Evolutionary conservation across 495 filamentous ascomycete genomes (phyloP), one percentile per base, ranked within the genome.

Genomic region (Aspergillus mulundensis): DNA sequence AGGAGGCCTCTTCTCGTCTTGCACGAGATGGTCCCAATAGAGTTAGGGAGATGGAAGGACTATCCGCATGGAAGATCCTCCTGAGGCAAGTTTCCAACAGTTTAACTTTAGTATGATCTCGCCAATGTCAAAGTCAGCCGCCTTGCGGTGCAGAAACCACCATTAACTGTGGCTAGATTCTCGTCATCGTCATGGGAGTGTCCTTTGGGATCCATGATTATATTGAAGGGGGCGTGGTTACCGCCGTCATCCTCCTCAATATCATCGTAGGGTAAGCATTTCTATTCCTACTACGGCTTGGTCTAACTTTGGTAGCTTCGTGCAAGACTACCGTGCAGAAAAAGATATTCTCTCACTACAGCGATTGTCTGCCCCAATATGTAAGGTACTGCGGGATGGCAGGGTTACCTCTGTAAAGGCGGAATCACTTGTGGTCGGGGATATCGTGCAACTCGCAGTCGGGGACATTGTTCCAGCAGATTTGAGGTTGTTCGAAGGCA

Each of bases 271-370:
- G 85, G 70, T 81, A 70, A 46, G 76, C 54, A 7, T 20, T 15
- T 20, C 12, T 16, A 2, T 15, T 25, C 16, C 16, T 7, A 19
- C 39, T 28, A 3, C 4, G 23, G 30, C n/a, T 25, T 20, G n/a
- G 41, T 24, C 28, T 44, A 50, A 40, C 43, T 10, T 34, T 5
- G 2, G 32, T 15, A 69, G 64, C 12, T 95, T 94, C 74, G 82
- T 80, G 45, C 90, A 95, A 65, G 90, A 95, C 64, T 93, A 87
- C 64, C 79, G 83, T 50, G 91, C 91, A 21, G 90, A 92, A 65
- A 88, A 92, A 75, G 91, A 87, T 56, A 92, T 95, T 79, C 84
- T 93, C 41, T 87, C 88, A 20, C 77, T 95, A 12, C 76, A 87
- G 36, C 83, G 84, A 25, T 77, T 95, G 7, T 90, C 87, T 1